Evolutionary conservation across 2,329 filamentous ascomycete species (phyloP).

Genomic region (Tolypocladium capitatum): DNA sequence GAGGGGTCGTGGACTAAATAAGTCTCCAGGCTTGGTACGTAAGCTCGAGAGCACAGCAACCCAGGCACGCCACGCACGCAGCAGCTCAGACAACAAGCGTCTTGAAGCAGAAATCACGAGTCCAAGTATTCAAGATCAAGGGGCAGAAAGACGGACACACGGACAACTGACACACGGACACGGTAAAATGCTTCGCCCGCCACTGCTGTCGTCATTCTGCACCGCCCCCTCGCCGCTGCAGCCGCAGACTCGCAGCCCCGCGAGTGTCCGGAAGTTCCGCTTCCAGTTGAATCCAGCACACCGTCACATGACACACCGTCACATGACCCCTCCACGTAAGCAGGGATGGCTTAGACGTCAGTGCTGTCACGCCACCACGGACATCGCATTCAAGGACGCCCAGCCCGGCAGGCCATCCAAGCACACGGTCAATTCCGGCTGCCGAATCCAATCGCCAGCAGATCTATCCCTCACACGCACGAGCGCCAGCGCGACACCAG

Average conservation of each 20-base stretch:
- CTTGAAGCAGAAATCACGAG: not conserved
- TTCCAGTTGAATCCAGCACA: not conserved
- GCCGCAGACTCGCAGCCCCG: too few species aligned
- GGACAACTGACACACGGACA: too few species aligned
- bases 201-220: not conserved
- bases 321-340: not conserved
- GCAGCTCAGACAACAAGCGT: not conserved
- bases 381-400: not conserved
- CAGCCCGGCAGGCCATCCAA: too few species aligned
- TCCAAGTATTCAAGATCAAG: not conserved
- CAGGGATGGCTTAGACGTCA: not conserved
- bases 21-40: not conserved
- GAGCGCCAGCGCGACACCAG: not conserved
- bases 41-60: not conserved
- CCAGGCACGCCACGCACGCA: not conserved
- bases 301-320: too few species aligned
- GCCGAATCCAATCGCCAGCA: not conserved
- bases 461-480: not conserved
- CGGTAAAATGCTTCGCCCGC: too few species aligned
- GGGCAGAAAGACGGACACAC: too few species aligned
- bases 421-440: not conserved
- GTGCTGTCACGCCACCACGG: too few species aligned
- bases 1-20: not conserved
- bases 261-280: not conserved
- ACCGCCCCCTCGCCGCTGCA: not conserved